These are phyloP conservation scores for Coleophoma eucalyptorum DNA, from an alignment of 2,329 filamentous ascomycete genomes.

Conservation along the genomic window DNA sequence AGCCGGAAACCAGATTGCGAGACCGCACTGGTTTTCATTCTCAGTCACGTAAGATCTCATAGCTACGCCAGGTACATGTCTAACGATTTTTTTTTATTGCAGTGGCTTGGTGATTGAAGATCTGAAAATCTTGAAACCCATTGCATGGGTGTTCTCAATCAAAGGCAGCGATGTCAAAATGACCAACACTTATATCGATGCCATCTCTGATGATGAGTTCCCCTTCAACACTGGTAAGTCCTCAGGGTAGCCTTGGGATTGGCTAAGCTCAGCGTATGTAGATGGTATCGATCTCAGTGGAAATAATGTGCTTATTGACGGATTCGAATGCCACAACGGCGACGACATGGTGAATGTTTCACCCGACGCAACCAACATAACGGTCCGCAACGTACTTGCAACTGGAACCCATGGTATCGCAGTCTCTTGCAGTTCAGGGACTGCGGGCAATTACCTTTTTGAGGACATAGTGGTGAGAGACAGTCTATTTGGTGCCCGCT, in stretches of 20 bases:
- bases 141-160: conserved; percentile 18
- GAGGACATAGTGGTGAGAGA: conserved; percentile 16
- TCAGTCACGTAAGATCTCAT: conserved; percentile 5
- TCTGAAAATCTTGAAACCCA: conserved; percentile 18
- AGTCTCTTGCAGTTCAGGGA: conserved; percentile 15
- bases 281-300: conserved; percentile 18
- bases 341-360: conserved; percentile 18
- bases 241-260: too few relatives aligned
- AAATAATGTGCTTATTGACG: conserved; percentile 16
- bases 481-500: conserved; percentile 15
- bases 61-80: too few relatives aligned
- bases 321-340: conserved; percentile 17
- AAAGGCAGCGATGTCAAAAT: conserved; percentile 15
- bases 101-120: conserved; percentile 10
- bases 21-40: conserved; percentile 18
- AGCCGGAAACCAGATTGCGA: conserved; percentile 9
- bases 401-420: conserved; percentile 17
- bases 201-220: conserved; percentile 12
- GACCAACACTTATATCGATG: conserved; percentile 17
- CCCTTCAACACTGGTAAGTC: conserved; percentile 18
- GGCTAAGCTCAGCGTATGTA: not conserved
- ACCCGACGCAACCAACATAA: conserved; percentile 16
- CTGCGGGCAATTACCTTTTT: conserved; percentile 16
- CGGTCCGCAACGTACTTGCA: conserved; percentile 15
- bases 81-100: too few relatives aligned